Evolutionary conservation across 192 early-diverging fungal genomes (phyloP).

Genomic region (Coemansia sp.): DNA sequence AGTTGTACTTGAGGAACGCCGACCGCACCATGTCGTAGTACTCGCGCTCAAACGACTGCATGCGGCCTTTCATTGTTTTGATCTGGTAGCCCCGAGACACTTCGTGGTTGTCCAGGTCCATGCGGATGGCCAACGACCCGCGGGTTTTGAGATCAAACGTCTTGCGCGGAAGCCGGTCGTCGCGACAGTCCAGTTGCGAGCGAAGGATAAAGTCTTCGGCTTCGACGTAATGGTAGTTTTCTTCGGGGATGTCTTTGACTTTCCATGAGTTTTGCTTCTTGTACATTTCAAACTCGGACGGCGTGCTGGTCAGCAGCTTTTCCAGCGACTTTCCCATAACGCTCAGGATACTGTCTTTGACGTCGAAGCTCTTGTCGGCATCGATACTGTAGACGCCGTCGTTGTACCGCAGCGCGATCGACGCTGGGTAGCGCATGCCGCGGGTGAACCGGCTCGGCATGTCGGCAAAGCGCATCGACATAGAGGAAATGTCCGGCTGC

Average conservation of each 20-base stretch:
- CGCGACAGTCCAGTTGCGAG: slow-evolving; percentile 85
- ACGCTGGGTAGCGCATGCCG: slow-evolving; percentile 64
- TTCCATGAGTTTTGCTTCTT: slow-evolving; percentile 60
- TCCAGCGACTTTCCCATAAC: slow-evolving; percentile 85
- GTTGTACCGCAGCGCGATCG: slow-evolving; percentile 67
- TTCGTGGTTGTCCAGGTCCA: slow-evolving; percentile 75
- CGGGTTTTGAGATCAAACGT: slow-evolving; percentile 94
- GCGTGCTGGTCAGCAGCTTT: slow-evolving; percentile 72
- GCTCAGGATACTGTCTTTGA: slow-evolving; percentile 69
- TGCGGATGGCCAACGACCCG: slow-evolving; percentile 75
- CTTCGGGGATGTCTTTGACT: slow-evolving; percentile 53
- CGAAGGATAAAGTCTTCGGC: slow-evolving; percentile 76
- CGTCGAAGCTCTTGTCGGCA: slow-evolving; percentile 74
- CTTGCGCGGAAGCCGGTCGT: slow-evolving; percentile 68
- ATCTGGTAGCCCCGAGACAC: slow-evolving; percentile 71
- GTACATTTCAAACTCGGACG: slow-evolving; percentile 67
- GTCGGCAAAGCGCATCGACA: slow-evolving; percentile 65
- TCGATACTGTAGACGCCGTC: slow-evolving; percentile 81
- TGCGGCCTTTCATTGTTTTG: slow-evolving; percentile 60
- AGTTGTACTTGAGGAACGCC: slow-evolving; percentile 83
- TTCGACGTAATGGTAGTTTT: slow-evolving; percentile 71
- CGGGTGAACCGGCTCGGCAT: slow-evolving; percentile 66
- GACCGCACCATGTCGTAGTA: slow-evolving; percentile 93
- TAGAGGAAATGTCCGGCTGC: slow-evolving; percentile 56
- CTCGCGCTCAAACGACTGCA: slow-evolving; percentile 87